Conservation (phyloP, 805 yeast genomes). For the Cyberlindnera japonica region DNA sequence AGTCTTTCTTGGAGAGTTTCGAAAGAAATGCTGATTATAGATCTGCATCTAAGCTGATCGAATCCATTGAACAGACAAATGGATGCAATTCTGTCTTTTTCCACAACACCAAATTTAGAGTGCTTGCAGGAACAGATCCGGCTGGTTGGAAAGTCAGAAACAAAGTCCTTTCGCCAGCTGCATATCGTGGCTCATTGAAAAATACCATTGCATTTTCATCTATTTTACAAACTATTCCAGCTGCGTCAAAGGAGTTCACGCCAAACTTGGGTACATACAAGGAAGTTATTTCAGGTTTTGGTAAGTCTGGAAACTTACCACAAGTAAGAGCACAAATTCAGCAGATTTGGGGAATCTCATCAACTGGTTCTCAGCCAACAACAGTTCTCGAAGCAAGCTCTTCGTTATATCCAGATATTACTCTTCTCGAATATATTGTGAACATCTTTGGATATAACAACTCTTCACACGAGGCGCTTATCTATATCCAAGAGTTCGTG, state of each 20-base stretch:
- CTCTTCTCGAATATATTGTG: slow-evolving; percentile 15
- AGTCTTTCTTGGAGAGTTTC: slow-evolving; percentile 3
- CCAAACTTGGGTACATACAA: slow-evolving; percentile 22
- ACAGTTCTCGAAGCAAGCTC: slow-evolving; percentile 10
- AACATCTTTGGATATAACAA: slow-evolving; percentile 20
- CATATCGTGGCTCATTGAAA: slow-evolving; percentile 12
- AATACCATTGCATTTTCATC: slow-evolving; percentile 9
- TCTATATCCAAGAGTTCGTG: slow-evolving; percentile 15
- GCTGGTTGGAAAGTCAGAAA: slow-evolving; percentile 12
- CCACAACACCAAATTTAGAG: slow-evolving; percentile 18
- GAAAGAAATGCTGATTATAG: slow-evolving; percentile 6
- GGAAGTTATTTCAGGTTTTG: slow-evolving; percentile 23
- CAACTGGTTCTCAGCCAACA: slow-evolving; percentile 2
- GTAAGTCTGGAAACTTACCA: slow-evolving; percentile 14
- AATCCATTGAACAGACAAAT: slow-evolving; percentile 3
- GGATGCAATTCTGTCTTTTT: slow-evolving; percentile 10
- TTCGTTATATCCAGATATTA: slow-evolving; percentile 21
- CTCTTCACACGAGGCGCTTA: slow-evolving; percentile 9
- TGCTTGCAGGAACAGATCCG: slow-evolving; percentile 20
- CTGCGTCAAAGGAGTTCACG: slow-evolving; percentile 4
- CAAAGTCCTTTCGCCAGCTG: slow-evolving; percentile 6
- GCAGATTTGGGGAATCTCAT: slow-evolving; percentile 23
- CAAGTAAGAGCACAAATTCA: slow-evolving; percentile 21
- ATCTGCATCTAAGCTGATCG: slow-evolving; percentile 11
- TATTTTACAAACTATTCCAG: slow-evolving; percentile 8